phyloP scores from a whole-genome alignment of 192 early-diverging fungal genomes.

The Pecoramyces ruminantium region DNA sequence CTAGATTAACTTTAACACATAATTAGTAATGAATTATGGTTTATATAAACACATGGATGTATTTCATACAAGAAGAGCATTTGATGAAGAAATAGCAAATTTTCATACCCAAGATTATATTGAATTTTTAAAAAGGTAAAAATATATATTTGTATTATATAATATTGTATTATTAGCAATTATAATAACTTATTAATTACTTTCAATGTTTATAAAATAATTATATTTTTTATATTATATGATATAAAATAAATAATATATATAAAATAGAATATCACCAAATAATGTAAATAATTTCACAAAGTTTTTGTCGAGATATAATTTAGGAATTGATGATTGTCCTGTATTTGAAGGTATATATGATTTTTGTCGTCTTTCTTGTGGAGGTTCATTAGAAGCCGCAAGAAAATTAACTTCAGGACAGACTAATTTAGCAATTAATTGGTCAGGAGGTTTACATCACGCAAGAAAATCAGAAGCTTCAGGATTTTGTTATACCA shows the following conservation, averaged over 20 bases:
- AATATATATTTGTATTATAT: no score
- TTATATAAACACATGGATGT: conserved; percentile 82
- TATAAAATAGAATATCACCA: conserved; percentile 18
- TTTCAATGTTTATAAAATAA: no score
- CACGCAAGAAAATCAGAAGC: conserved; percentile 96
- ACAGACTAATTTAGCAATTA: conserved; percentile 75
- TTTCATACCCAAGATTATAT: conserved; percentile 48
- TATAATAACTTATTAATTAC: no score
- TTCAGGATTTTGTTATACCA: conserved; percentile 94
- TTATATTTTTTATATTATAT: no score
- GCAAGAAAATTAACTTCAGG: conserved; percentile 70
- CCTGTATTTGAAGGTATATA: conserved; percentile 91
- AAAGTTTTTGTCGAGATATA: conserved; percentile 30
- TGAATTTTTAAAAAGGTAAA: background rate
- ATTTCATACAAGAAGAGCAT: conserved; percentile 59
- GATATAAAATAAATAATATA: no score
- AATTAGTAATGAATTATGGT: conserved; percentile 82
- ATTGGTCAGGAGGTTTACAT: conserved; percentile 92
- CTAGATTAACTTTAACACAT: conserved; percentile 83
- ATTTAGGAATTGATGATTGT: conserved; percentile 80
- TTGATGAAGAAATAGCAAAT: conserved; percentile 72
- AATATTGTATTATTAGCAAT: no score
- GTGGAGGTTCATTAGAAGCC: conserved; percentile 78
- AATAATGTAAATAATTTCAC: conserved; percentile 21
- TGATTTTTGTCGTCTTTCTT: conserved; percentile 79